Evolutionary conservation across 1,139 yeast species (phyloP).

Genomic region (Zygoascus meyerae): DNA sequence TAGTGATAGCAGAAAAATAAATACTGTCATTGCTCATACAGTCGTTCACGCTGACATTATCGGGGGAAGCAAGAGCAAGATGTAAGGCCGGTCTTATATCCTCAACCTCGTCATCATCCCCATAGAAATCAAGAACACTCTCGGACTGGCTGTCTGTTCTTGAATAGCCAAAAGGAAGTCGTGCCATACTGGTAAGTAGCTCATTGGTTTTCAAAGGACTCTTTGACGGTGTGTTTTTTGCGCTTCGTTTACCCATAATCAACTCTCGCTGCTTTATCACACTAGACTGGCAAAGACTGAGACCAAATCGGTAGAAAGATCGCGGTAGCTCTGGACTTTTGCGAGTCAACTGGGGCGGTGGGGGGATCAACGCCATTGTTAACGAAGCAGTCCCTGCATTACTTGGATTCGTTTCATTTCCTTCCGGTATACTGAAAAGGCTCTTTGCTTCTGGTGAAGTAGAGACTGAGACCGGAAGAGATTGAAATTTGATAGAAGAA

Average conservation of each 20-base stretch:
- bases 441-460: conserved; percentile 4
- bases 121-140: conserved; percentile 11
- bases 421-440: conserved; percentile 1
- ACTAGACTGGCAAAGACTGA: conserved; percentile 23
- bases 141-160: conserved; percentile 4
- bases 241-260: conserved; percentile 5
- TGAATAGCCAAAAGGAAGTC: conserved; percentile 23
- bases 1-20: not conserved
- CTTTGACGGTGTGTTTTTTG: not conserved
- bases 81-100: not conserved
- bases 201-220: not conserved
- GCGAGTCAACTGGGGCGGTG: conserved; percentile 29
- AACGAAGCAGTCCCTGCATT: conserved; percentile 15
- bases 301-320: conserved; percentile 24
- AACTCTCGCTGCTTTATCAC: conserved; percentile 20
- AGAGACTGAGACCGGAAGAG: conserved; percentile 1
- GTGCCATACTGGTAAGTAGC: not conserved
- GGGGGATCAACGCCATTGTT: conserved; percentile 28
- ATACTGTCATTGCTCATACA: conserved; percentile 4
- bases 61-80: not conserved
- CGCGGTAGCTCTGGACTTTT: conserved; percentile 27
- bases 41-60: not conserved
- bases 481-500: not conserved
- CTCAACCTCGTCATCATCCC: conserved; percentile 12
- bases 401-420: not conserved